Evolutionary conservation across 148 eudicot genomes (phyloP), one percentile per base, ranked within the genome.

Genomic region (Pouteria glomerata): DNA sequence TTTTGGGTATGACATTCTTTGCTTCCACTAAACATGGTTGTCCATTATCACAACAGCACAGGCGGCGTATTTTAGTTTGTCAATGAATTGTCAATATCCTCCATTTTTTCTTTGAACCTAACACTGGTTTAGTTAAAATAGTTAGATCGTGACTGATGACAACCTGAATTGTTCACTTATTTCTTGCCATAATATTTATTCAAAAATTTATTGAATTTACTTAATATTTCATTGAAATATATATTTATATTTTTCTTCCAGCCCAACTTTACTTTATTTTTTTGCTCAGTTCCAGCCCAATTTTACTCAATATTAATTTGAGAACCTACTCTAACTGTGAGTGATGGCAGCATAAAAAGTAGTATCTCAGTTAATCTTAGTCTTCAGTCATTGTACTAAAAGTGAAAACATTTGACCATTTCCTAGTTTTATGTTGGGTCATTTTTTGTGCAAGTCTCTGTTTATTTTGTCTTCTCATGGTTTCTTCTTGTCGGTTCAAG

Each of bases 1-100:
- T 78, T 63, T 85, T 66, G 73, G 87, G 94, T 89, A 72, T 50
- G 73, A 59, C 33, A 23, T 27, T 29, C 19, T 51, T 33, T 47
- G 35, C 48, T 57, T n/a, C 35, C 33, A 42, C 31, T n/a, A 50
- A 2, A 35, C 30, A 16, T 26, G n/a, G 5, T 55, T 62, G n/a
- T 57, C 24, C 42, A 8, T 23, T 68, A 7, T 15, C 35, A 27
- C 29, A 35, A 26, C n/a, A n/a, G n/a, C n/a, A n/a, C n/a, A n/a
- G n/a, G n/a, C n/a, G n/a, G n/a, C n/a, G n/a, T n/a, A n/a, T 50
- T 37, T 34, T 18, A 61, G 44, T 61, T 19, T 53, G 18, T 52
- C 19, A 21, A 19, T 21, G 57, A 35, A 34, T 21, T 68, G 16
- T 3, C 11, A 7, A 48, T 48, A 4, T 34, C 37, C 31, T 66